Conservation (phyloP, 2,329 filamentous ascomycete species). For the Xylariaceae sp. region DNA sequence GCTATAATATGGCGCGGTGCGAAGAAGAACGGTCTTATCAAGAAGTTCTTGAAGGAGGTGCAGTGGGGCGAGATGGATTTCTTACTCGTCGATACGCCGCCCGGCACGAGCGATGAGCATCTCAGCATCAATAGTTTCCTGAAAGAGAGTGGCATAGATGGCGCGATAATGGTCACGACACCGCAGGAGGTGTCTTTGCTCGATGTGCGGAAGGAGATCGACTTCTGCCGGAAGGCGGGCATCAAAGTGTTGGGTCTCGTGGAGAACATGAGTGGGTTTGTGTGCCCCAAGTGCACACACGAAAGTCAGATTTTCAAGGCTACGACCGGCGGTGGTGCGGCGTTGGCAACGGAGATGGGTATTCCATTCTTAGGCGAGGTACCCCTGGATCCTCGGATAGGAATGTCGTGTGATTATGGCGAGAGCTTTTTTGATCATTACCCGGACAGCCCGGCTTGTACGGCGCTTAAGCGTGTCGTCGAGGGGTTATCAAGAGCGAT, state of each 20-base stretch:
- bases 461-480: slow-evolving; percentile 76
- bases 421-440: slow-evolving; percentile 96
- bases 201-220: slow-evolving; percentile 94
- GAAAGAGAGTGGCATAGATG: slow-evolving; percentile 86
- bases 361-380: slow-evolving; percentile 88
- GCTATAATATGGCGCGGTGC: slow-evolving; percentile 96
- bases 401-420: slow-evolving; percentile 94
- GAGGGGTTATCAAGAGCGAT: slow-evolving; percentile 62
- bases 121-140: slow-evolving; percentile 88
- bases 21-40: slow-evolving; percentile 98
- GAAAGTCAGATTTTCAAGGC: slow-evolving; percentile 81
- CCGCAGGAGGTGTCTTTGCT: slow-evolving; percentile 90
- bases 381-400: slow-evolving; percentile 86
- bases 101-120: slow-evolving; percentile 93
- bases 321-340: slow-evolving; percentile 80
- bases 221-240: slow-evolving; percentile 92
- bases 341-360: slow-evolving; percentile 76
- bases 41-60: slow-evolving; percentile 96
- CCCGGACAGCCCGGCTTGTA: slow-evolving; percentile 85
- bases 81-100: slow-evolving; percentile 88
- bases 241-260: slow-evolving; percentile 85
- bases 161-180: slow-evolving; percentile 87
- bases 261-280: slow-evolving; percentile 97
- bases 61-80: slow-evolving; percentile 96
- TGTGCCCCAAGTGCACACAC: slow-evolving; percentile 86